Conservation (phyloP, 192 early-diverging fungal species). For the Linnemannia hyalina region DNA sequence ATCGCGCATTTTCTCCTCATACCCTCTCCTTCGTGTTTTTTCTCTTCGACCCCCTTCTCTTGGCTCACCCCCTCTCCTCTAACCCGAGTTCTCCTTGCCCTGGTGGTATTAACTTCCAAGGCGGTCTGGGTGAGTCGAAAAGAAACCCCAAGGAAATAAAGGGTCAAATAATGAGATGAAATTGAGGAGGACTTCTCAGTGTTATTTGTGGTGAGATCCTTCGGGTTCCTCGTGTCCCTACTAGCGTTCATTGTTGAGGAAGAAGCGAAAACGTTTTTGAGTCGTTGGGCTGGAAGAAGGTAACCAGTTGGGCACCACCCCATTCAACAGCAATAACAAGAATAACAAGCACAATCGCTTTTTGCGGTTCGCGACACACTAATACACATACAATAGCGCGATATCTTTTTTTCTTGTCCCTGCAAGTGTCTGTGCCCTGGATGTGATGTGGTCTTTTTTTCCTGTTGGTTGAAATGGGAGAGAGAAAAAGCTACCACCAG, state of each 20-base stretch:
- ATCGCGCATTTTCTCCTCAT: not conserved
- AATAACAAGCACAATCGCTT: not conserved
- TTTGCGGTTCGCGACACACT: not conserved
- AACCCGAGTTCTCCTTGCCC: not conserved
- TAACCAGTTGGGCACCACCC: not conserved
- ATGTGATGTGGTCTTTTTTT: not conserved
- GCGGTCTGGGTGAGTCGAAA: not conserved
- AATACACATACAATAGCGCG: not conserved
- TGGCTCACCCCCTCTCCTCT: not conserved
- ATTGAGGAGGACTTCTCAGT: not conserved
- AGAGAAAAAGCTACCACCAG: not conserved
- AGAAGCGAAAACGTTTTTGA: not conserved
- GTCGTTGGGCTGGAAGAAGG: not conserved
- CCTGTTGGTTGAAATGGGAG: not conserved
- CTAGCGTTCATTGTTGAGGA: not conserved
- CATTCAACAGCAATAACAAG: not conserved
- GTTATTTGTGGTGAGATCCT: not conserved
- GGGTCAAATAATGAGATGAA: not conserved
- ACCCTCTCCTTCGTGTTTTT: not conserved
- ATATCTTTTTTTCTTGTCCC: not conserved
- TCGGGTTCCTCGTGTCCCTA: not conserved
- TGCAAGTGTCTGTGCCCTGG: not conserved
- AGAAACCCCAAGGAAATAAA: not conserved
- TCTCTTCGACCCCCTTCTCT: not conserved
- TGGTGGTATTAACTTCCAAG: not conserved